phyloP scores from a whole-genome alignment of 2,329 filamentous ascomycete species.

The Paecilomyces variotii region DNA sequence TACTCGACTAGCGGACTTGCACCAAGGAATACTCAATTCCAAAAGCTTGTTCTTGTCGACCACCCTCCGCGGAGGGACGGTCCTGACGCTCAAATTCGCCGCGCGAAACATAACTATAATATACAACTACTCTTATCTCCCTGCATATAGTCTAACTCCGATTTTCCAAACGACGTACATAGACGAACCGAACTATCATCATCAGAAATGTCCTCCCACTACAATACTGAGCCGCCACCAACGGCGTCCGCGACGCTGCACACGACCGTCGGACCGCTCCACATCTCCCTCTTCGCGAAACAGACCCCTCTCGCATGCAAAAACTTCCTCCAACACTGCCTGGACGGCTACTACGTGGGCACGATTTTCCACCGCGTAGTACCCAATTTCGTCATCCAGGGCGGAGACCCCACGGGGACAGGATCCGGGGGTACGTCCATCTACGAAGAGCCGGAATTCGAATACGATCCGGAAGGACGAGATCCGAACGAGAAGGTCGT shows the following conservation, averaged over 20 bases:
- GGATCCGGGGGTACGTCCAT: slow-evolving; percentile 88
- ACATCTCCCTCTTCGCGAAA: slow-evolving; percentile 88
- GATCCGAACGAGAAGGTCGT: slow-evolving; percentile 46
- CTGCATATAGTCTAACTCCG: not conserved
- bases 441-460: slow-evolving; percentile 60
- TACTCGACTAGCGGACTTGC: not conserved
- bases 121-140: not conserved
- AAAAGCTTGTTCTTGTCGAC: not conserved
- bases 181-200: not conserved
- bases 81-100: not conserved
- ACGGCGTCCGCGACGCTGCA: slow-evolving; percentile 87
- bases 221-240: slow-evolving; percentile 90
- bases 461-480: slow-evolving; percentile 48
- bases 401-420: slow-evolving; percentile 87
- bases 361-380: slow-evolving; percentile 92
- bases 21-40: not conserved
- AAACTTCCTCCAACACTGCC: slow-evolving; percentile 90
- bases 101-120: not conserved
- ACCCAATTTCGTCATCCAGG: slow-evolving; percentile 87
- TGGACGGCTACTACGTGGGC: slow-evolving; percentile 91
- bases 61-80: not conserved
- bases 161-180: not conserved
- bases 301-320: slow-evolving; percentile 85
- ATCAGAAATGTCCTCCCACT: slow-evolving; percentile 68
- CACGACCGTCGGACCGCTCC: slow-evolving; percentile 81